Base-by-base conservation (phyloP, 169 alveolate species). In the Toxoplasma gondii region DNA sequence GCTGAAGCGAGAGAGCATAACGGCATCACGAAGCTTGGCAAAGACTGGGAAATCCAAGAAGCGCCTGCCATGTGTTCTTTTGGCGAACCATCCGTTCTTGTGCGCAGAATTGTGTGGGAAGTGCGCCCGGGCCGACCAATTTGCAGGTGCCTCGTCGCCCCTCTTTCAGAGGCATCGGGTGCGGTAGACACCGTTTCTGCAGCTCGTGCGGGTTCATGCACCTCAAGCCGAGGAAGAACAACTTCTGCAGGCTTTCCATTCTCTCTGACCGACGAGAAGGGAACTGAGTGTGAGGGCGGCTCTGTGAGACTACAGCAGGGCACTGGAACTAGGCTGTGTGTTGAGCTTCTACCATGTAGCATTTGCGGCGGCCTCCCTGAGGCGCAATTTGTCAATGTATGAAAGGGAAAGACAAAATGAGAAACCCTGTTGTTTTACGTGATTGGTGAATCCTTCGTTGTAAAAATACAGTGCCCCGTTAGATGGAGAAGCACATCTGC, bases 51-150 rank as follows among this genome's bases (percentile, higher is more conserved):
- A 64, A 29, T 9, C 78, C 34, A 19, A 64, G 36, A 64, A 9
- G 78, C 34, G 78, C 10, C 34, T 29, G 34, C 34, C 36, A 19
- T 1, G 36, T 64, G 36, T 64, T 64, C 78, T 29, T 64, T 64
- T 24, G 78, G 34, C 34, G 78, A 64, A 2, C 7, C 78, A 4
- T 64, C 78, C 34, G n/a, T 9, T 17, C 83, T 78, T 44, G 87
- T 78, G 16, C 87, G 87, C 87, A 78, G 45, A 39, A 39, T 34
- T 34, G 87, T 78, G 45, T 78, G 87, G 87, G 53, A 78, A 78
- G 45, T 78, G 53, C 43, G 87, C 53, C 87, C 87, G 16, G 87
- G 53, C 17, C 87, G 87, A n/a, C 44, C 87, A 19, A 34, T 78
- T 7, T 78, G 87, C 87, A 12, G 53, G 41, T 78, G 87, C 45